Percentiles rank a stretch among this genome's conserved stretches.
These are phyloP conservation scores for Ustilago tritici DNA, from an alignment of 1,284 basidiomycete genomes.

Conservation along the genomic window DNA sequence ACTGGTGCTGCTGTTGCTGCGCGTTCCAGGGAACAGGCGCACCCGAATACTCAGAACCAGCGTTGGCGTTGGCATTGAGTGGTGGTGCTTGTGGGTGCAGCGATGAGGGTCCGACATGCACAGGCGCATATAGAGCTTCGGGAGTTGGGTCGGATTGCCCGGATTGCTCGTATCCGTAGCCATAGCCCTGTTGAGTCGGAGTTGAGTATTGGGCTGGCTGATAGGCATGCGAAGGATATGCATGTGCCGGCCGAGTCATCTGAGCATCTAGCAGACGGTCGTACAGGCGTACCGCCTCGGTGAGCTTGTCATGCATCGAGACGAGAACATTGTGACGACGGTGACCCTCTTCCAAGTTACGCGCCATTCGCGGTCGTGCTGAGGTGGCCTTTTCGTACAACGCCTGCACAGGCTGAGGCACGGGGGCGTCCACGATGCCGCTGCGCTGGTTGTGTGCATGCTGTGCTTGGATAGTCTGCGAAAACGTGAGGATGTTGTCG, in stretches of 20 bases:
- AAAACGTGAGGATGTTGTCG: slow-evolving; percentile 66
- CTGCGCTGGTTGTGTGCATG: slow-evolving; percentile 48
- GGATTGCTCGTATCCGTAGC: slow-evolving; percentile 25
- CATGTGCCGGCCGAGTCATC: slow-evolving; percentile 69
- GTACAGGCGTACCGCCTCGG: slow-evolving; percentile 89
- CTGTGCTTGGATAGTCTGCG: slow-evolving; percentile 59
- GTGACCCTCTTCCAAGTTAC: slow-evolving; percentile 85
- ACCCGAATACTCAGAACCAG: slow-evolving; percentile 6
- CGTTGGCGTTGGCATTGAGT: slow-evolving; percentile 1
- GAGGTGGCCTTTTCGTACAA: slow-evolving; percentile 85
- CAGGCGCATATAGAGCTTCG: slow-evolving; percentile 10
- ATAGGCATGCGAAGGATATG: slow-evolving; percentile 21
- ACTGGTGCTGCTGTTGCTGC: slow-evolving; percentile 17
- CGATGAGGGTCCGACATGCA: slow-evolving; percentile 20
- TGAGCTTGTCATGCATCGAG: slow-evolving; percentile 93
- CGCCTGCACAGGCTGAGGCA: slow-evolving; percentile 70
- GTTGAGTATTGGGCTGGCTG: slow-evolving; percentile 11
- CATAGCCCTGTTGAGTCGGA: slow-evolving; percentile 16
- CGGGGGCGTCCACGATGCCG: slow-evolving; percentile 37
- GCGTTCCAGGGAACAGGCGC: slow-evolving; percentile 21
- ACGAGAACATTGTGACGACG: slow-evolving; percentile 86
- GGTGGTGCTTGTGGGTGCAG: slow-evolving; percentile 25
- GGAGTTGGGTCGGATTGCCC: slow-evolving; percentile 10
- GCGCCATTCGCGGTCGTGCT: slow-evolving; percentile 83
- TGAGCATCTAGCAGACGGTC: slow-evolving; percentile 88